Percentiles rank a stretch among this genome's conserved stretches.
Evolutionary conservation across 768 basidiomycete genomes (phyloP).

Genomic region (Macrolepiota dolichaula): DNA sequence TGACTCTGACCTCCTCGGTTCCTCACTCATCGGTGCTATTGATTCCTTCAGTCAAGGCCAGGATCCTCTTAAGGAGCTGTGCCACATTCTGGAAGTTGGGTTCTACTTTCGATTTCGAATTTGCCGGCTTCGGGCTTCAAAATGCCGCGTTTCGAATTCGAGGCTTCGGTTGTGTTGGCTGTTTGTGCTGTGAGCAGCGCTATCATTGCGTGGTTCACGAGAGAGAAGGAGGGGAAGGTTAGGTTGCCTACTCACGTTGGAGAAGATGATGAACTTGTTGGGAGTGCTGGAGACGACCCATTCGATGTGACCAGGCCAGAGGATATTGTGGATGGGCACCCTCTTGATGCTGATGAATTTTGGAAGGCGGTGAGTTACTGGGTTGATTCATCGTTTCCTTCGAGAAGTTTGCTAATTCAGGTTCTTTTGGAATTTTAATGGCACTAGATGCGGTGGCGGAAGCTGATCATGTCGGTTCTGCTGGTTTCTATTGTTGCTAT

Average conservation of each 20-base stretch:
- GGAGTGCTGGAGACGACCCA: constrained; percentile 19
- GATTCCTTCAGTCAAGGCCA: background rate
- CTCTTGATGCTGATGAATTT: constrained; percentile 27
- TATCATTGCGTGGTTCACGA: constrained; percentile 35
- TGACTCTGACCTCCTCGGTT: background rate
- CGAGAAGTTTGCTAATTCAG: background rate
- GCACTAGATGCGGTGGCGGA: constrained; percentile 55
- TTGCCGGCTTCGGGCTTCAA: background rate
- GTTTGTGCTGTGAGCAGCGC: constrained; percentile 42
- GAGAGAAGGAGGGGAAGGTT: constrained; percentile 44
- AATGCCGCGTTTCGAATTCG: constrained; percentile 59
- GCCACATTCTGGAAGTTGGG: background rate
- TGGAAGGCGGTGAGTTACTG: constrained; percentile 36
- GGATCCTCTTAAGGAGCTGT: background rate
- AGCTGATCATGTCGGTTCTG: constrained; percentile 45
- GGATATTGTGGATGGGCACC: constrained; percentile 41
- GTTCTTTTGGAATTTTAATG: background rate
- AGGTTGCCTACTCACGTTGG: constrained; percentile 20
- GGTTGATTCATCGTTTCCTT: background rate
- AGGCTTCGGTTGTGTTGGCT: constrained; percentile 46
- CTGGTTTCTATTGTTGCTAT: constrained; percentile 45
- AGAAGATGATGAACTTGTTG: background rate
- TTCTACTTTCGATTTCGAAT: background rate
- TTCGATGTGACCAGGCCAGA: constrained; percentile 61
- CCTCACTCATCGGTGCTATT: background rate